phyloP scores from a whole-genome alignment of 306 rosid species.

The Rosa rugosa region DNA sequence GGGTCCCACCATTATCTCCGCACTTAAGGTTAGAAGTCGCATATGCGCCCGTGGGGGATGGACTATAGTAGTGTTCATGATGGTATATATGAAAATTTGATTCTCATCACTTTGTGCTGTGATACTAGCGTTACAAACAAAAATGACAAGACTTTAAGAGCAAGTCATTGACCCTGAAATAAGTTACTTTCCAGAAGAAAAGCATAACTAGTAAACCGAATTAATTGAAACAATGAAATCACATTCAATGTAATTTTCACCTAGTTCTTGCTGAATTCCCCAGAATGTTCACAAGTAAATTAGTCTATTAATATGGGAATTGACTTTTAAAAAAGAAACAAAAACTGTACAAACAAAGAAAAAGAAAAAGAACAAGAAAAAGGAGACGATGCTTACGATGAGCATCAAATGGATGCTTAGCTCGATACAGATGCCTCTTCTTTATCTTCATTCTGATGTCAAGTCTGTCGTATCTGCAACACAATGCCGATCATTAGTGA shows the following conservation, averaged over 20 bases:
- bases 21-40: background rate
- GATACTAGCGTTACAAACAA: background rate
- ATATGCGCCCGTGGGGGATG: background rate
- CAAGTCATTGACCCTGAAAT: background rate
- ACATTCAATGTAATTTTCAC: background rate
- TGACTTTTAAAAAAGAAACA: background rate
- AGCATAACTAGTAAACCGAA: background rate
- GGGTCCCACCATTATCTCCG: background rate
- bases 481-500: background rate
- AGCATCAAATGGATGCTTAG: conserved; percentile 51
- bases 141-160: background rate
- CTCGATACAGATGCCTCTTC: conserved; percentile 49
- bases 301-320: background rate
- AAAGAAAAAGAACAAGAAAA: background rate
- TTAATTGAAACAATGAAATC: background rate
- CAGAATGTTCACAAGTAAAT: background rate
- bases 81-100: background rate
- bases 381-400: conserved; percentile 47
- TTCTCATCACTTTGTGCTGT: background rate
- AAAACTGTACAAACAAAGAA: background rate
- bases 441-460: conserved; percentile 30
- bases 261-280: background rate
- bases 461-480: background rate
- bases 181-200: background rate
- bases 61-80: background rate